Base-by-base conservation (phyloP, 306 rosid genomes). In the Pueraria montana region DNA sequence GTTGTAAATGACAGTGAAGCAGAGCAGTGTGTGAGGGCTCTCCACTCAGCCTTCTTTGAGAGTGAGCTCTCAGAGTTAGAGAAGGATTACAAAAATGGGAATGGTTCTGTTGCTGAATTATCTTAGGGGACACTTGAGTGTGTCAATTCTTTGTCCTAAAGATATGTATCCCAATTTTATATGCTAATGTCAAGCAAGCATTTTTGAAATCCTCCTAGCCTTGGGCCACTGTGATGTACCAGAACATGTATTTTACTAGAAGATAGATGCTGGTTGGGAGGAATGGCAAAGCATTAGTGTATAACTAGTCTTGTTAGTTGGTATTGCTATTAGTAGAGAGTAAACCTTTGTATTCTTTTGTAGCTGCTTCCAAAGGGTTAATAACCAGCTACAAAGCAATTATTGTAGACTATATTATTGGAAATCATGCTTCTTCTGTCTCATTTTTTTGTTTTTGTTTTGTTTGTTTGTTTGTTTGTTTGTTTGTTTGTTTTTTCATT, bases 1-100 rank as follows among this genome's bases (percentile, higher is more conserved):
- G 91, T 90, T 2, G 97, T 93, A 66, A 90, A 95, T 48, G 97
- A 95, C 59, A 81, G 72, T 20, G 98, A 95, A 84, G 95, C 97
- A 13, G 97, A 95, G 84, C 91, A 88, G 80, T 93, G 97, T 78
- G 98, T 95, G 11, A 72, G 92, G 82, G 92, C 98, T 73, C 93
- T 95, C 62, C 87, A 95, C 82, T 87, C 87, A 24, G 89, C 88
- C 14, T 95, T 95, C 87, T 95, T 95, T 46, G 97, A 85, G 84
- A 87, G 64, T 13, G 73, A 87, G 76, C 12, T 30, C 50, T 66
- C 87, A 20, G 84, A 86, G 34, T 79, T 90, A 70, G 84, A 76
- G 72, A 36, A 21, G 52, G 79, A 59, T 49, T 71, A 59, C 84
- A 58, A 6, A 83, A 83, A 83, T 34, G 81, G 80, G 32, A 90